Evolutionary conservation across 164 flowering plant species (phyloP), one percentile per base, ranked within the genome.

Genomic region (Euptelea pleiosperma): DNA sequence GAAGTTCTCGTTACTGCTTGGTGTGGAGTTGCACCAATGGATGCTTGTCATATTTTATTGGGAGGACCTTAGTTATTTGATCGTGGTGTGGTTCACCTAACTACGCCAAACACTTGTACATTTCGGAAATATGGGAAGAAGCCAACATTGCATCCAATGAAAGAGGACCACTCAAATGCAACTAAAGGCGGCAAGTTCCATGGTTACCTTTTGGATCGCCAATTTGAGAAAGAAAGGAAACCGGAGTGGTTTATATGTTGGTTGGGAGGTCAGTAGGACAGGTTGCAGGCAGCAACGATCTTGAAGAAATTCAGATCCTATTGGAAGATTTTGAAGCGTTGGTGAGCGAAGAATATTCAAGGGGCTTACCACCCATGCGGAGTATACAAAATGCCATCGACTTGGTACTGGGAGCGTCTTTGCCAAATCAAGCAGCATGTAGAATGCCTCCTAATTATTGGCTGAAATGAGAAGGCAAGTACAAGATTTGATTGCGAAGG

Each of bases 331-430:
- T 44, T 57, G 16, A 21, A 24, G 41, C 43, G 8, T 9, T 44
- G 11, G 35, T 57, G 7, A 8, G 41, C 4, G 26, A 60, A 1
- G 54, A 48, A 15, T 31, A 30, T 2, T 51, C 51, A 2, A 1
- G 7, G 0, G 51, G 28, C 3, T 57, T 57, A 18, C 61, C 61
- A 42, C 41, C 51, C 9, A 29, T 44, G 40, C 19, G 48, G 15
- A 31, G 25, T 14, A 28, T 55, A 0, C 46, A 55, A 43, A 52
- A 58, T 51, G 52, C 26, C 8, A 62, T 44, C 36, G 60, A 54
- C 36, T 30, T 62, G 0, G 12, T 55, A 1, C 53, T 36, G 0
- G 34, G 60, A n/a, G 35, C 37, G 3, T 0, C 45, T n/a, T 55
- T 62, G 19, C 45, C 59, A n/a, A 51, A 54, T 14, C 52, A 21